Base-by-base conservation (phyloP, 2,329 filamentous ascomycete genomes). In the Diaporthe ilicicola region DNA sequence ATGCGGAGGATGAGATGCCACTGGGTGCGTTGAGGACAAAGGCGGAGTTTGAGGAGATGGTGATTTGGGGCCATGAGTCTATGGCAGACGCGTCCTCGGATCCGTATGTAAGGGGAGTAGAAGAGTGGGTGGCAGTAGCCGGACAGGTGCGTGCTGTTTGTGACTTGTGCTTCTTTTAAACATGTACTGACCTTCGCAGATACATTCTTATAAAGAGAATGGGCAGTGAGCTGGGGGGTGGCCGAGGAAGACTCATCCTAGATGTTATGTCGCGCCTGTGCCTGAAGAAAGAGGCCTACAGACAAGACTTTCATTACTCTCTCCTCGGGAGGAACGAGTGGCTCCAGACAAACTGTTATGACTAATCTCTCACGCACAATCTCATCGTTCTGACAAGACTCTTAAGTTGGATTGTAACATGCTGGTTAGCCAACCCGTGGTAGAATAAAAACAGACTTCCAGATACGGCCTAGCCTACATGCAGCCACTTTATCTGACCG, bases 11-110 rank as follows among this genome's bases (percentile, higher is more conserved):
- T 2, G 82, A 84, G 19, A 77, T 83, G 50, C 84, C 88, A 29
- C 84, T 88, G 1, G 87, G 89, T 12, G 85, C 84, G 24, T 82
- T 95, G 75, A 87, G 92, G 64, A 84, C 89, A 53, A 84, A 90
- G 24, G 90, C 90, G 1, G 85, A 85, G 19, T 98, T 98, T 78
- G 89, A 94, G 8, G 86, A 92, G 68, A 79, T 97, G 64, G 82
- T 94, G 3, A 86, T 97, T n/a, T 98, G 95, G 96, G 91, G 89
- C 0, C 94, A 97, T 79, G 94, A 96, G 75, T 81, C 83, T 1
- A 76, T 89, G 62, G 90, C 90, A 7, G 90, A 92, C 72, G 85
- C 85, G 0, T 84, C 85, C 34, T 82, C 82, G 7, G 94, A 97
- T 81, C 84, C 88, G 1, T 96, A 94, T 78, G 84, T 93, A 5